A percentile compares a stretch with the other conserved stretches of the same genome.
These are phyloP conservation scores for Zancudomyces culisetae DNA, from an alignment of 371 early-diverging fungal genomes.

Conservation along the genomic window DNA sequence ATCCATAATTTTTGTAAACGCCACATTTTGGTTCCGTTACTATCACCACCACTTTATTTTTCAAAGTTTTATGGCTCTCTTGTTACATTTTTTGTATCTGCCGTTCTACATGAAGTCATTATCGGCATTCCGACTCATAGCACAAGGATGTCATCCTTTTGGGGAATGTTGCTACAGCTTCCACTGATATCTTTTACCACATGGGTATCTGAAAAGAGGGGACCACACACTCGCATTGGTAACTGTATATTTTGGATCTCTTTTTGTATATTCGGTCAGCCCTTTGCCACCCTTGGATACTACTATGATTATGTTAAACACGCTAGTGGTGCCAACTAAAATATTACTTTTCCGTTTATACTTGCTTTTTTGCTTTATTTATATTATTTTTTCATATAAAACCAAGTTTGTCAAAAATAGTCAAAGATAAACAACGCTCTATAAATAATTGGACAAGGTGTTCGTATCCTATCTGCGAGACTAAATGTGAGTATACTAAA, in stretches of 20 bases:
- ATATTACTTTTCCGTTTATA: too few species aligned
- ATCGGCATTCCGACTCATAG: conserved; percentile 71
- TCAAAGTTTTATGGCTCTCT: conserved; percentile 28
- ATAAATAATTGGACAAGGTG: too few species aligned
- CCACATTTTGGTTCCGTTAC: conserved; percentile 62
- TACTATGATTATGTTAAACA: conserved; percentile 54
- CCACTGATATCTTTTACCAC: conserved; percentile 59
- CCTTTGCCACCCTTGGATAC: conserved; percentile 57
- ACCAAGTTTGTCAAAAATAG: too few species aligned
- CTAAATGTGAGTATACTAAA: too few species aligned
- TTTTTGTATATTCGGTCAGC: conserved; percentile 75
- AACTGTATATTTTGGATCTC: conserved; percentile 77
- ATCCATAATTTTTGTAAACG: conserved; percentile 74
- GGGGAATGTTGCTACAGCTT: conserved; percentile 75
- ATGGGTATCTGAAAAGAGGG: conserved; percentile 3
- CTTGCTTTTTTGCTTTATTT: too few species aligned
- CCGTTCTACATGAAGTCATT: conserved; percentile 66
- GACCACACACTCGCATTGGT: conserved; percentile 27
- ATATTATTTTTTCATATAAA: too few species aligned
- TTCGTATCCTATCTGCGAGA: too few species aligned
- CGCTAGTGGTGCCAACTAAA: too few species aligned
- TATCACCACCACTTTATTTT: conserved; percentile 18
- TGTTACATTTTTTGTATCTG: conserved; percentile 59
- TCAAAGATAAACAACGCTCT: too few species aligned
- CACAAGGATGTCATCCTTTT: conserved; percentile 62